Percentiles rank a stretch among this genome's conserved stretches.
Conservation (phyloP, 2,329 filamentous ascomycete species). For the Phialocephala subalpina region DNA sequence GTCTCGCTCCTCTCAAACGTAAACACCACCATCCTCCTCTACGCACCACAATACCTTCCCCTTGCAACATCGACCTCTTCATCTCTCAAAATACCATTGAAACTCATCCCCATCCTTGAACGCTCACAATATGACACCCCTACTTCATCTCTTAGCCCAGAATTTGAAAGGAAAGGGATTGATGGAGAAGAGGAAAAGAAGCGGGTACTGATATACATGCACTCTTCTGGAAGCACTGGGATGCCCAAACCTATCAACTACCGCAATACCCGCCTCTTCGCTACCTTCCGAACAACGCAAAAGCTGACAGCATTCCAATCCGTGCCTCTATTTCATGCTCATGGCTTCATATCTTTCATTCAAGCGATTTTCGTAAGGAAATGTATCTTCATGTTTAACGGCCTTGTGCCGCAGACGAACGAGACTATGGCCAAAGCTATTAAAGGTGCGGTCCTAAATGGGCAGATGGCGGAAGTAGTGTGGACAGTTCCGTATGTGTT, state of each 20-base stretch:
- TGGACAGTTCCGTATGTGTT: constrained; percentile 69
- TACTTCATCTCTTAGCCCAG: constrained; percentile 11
- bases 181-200: neutral
- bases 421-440: constrained; percentile 54
- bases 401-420: constrained; percentile 54
- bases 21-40: neutral
- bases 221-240: neutral
- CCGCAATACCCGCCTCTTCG: neutral
- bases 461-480: constrained; percentile 56
- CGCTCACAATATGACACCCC: constrained; percentile 27
- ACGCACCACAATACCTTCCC: constrained; percentile 7
- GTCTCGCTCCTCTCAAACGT: neutral
- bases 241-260: constrained; percentile 2
- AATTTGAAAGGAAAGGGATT: constrained; percentile 27
- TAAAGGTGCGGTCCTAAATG: constrained; percentile 36
- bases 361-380: constrained; percentile 7
- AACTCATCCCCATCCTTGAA: neutral
- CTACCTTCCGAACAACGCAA: neutral
- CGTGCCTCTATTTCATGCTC: neutral
- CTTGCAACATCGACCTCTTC: neutral
- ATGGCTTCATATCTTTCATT: constrained; percentile 9
- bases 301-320: neutral
- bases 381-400: constrained; percentile 10
- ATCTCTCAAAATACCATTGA: neutral
- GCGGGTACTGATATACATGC: neutral